Percentiles rank a stretch among this genome's conserved stretches.
These are phyloP conservation scores for Straminergon stramineum DNA, from an alignment of 225 moss, liverwort and hornwort genomes.

Conservation along the genomic window DNA sequence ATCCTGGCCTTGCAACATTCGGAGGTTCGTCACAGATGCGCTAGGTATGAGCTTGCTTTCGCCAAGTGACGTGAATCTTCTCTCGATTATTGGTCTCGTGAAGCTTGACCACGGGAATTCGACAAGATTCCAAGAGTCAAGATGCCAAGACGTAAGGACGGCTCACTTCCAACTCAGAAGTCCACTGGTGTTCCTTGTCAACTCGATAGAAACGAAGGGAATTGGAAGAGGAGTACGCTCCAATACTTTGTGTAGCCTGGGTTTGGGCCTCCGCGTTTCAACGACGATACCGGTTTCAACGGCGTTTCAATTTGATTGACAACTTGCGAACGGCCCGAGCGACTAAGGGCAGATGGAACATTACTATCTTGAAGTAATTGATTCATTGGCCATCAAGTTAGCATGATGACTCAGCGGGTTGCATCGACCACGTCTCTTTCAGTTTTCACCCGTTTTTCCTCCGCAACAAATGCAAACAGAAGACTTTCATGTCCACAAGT, in stretches of 20 bases:
- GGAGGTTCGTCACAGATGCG: background rate
- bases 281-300: background rate
- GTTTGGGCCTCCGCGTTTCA: background rate
- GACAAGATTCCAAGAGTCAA: background rate
- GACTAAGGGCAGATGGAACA: background rate
- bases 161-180: background rate
- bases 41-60: background rate
- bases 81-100: background rate
- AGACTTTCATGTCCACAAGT: constrained; percentile 1
- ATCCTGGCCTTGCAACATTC: background rate
- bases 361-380: background rate
- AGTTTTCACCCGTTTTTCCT: background rate
- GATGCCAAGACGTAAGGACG: background rate
- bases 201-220: background rate
- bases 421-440: background rate
- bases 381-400: background rate
- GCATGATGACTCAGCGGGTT: background rate
- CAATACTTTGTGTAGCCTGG: background rate
- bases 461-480: background rate
- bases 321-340: background rate
- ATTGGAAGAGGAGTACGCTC: background rate
- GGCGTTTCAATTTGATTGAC: background rate
- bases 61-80: background rate
- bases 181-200: background rate
- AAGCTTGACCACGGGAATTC: background rate